Base-by-base conservation (phyloP, 306 rosid genomes). In the Vigna hirtella region DNA sequence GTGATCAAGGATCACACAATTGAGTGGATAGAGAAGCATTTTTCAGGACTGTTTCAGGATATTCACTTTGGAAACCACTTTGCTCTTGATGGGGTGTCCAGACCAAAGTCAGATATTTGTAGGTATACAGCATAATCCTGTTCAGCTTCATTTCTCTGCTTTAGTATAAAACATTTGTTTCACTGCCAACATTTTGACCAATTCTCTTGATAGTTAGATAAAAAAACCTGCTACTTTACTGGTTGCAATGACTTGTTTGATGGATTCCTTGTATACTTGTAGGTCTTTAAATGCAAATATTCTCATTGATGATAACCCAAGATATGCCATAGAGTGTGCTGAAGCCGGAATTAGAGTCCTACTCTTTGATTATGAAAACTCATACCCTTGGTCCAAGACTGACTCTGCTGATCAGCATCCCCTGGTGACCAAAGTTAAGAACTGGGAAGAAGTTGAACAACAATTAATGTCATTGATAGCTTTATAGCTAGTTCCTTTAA, bases 11-110 rank as follows among this genome's bases (percentile, higher is more conserved):
- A 87, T 59, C 98, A 93, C 82, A 93, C 98, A 48, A 59, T 93
- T 74, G 87, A 90, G 61, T 93, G 97, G 98, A 82, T 93, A 75
- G 97, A 90, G 73, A 79, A 83, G 40, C 84, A 93, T 84, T 93
- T 66, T 77, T 84, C 92, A 0, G 97, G 97, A 51, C 71, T 93
- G 71, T 93, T 93, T 79, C 86, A 85, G 84, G 98, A 91, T 77
- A 91, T 93, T 85, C 97, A 91, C 86, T 93, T 91, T 79, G 98
- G 98, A 64, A 93, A 91, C 81, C 98, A 93, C 85, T 93, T 90
- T 77, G 98, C 97, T 70, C 90, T 93, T 20, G 82, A 93, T 81
- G 98, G 98, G 66, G 85, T 12, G 30, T 89, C 93, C 15, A 91
- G 87, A 84, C 82, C 96, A 6, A 93, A 93, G 86, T 89, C 97